A percentile compares a stretch with the other conserved stretches of the same genome.
phyloP scores from a whole-genome alignment of 768 basidiomycete genomes.

The Boletales sp. region DNA sequence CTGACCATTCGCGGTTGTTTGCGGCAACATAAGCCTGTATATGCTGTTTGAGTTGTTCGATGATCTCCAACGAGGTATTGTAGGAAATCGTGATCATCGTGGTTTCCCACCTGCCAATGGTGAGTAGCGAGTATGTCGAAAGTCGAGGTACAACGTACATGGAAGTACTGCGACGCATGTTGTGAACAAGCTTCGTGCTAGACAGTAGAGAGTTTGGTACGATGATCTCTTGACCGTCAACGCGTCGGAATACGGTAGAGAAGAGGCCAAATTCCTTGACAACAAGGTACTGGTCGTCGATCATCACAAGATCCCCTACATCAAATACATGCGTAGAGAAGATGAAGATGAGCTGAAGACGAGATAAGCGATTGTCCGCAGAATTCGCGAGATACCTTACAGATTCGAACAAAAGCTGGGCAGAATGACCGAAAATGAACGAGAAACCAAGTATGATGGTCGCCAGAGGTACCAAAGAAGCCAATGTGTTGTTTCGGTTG shows the following conservation, averaged over 20 bases:
- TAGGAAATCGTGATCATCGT: slow-evolving; percentile 65
- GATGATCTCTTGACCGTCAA: slow-evolving; percentile 77
- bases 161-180: slow-evolving; percentile 68
- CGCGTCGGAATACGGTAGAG: slow-evolving; percentile 73
- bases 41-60: slow-evolving; percentile 62
- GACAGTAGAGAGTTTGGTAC: slow-evolving; percentile 74
- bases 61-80: slow-evolving; percentile 63
- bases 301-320: slow-evolving; percentile 79
- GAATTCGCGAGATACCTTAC: slow-evolving; percentile 34
- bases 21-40: slow-evolving; percentile 56
- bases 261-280: slow-evolving; percentile 81
- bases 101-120: slow-evolving; percentile 54
- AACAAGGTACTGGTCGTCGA: slow-evolving; percentile 47
- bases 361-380: neutral
- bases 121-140: slow-evolving; percentile 2
- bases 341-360: slow-evolving; percentile 69
- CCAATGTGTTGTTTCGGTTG: slow-evolving; percentile 59
- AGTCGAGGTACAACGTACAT: slow-evolving; percentile 44
- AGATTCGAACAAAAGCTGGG: slow-evolving; percentile 74
- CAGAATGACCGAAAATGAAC: slow-evolving; percentile 82
- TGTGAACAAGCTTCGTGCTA: slow-evolving; percentile 71
- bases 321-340: slow-evolving; percentile 86
- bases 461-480: slow-evolving; percentile 74
- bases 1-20: slow-evolving; percentile 74
- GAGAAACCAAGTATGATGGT: slow-evolving; percentile 81